Evolutionary conservation across 176 grass and related monocot genomes (phyloP).

Genomic region (Carex littledalei): DNA sequence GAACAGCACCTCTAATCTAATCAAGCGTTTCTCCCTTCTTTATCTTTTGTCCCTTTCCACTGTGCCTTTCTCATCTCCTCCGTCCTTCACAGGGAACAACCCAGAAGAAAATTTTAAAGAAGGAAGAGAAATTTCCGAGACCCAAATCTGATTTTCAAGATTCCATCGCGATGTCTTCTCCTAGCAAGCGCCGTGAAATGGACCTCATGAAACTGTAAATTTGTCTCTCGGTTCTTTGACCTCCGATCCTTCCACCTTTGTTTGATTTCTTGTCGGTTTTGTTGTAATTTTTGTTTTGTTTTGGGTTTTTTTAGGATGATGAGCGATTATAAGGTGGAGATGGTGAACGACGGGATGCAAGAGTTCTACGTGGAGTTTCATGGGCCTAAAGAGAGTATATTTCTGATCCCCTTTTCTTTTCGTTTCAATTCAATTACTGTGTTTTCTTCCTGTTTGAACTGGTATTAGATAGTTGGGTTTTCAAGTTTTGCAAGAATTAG

Average conservation of each 20-base stretch:
- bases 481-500: neutral
- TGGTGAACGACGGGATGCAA: conserved; percentile 98
- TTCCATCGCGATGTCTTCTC: conserved; percentile 60
- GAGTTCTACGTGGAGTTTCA: conserved; percentile 93
- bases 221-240: neutral
- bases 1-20: neutral
- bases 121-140: neutral
- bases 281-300: conserved; percentile 20
- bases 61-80: conserved; percentile 21
- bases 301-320: conserved; percentile 63
- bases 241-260: neutral
- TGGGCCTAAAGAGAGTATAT: conserved; percentile 80
- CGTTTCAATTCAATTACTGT: neutral
- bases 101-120: conserved; percentile 1
- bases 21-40: conserved; percentile 26
- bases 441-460: neutral
- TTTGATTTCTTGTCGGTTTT: neutral
- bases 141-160: neutral
- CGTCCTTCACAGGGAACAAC: conserved; percentile 8
- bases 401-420: conserved; percentile 13
- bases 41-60: conserved; percentile 28
- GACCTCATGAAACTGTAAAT: conserved; percentile 98
- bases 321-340: conserved; percentile 99
- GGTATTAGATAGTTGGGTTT: neutral
- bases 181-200: conserved; percentile 98